Evolutionary conservation across 805 yeast genomes (phyloP), one percentile per base, ranked within the genome.

Genomic region (Myxozyma geophila): DNA sequence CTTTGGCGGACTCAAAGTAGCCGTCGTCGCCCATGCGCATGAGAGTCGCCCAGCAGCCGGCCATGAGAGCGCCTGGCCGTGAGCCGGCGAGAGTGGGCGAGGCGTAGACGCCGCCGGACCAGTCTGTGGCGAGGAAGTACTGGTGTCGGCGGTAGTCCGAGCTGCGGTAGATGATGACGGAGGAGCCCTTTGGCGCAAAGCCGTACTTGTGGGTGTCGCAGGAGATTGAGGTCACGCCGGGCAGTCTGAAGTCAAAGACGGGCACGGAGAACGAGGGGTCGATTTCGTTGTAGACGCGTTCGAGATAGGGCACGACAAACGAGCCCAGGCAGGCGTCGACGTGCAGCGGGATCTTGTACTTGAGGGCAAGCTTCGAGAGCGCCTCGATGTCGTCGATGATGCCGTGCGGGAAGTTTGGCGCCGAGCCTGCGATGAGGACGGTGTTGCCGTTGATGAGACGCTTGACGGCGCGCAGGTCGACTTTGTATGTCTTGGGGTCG

Each of bases 171-270:
- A 95, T 88, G 70, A 95, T 88, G 28, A 93, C 83, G 0, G 97
- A 90, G 0, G 96, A 88, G 9, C 99, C 99, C 76, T 93, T 93
- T 46, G 99, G 99, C 8, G 98, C 98, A 81, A 93, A 95, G 0
- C 98, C 99, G 73, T 93, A 93, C 76, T 93, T 93, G 80, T 93
- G 99, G n/a, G 99, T 93, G 75, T 93, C 99, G 77, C 98, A 95
- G n/a, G 97, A 90, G 62, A 93, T 93, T 1, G 98, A 92, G 0
- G 98, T 95, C n/a, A 95, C 98, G 39, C 82, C 95, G 0, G 90
- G 88, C 1, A 91, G 81, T 68, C 93, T 79, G 78, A 93, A 93
- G 74, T 95, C 98, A 77, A 93, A 92, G 12, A 78, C 72, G 6
- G 89, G 88, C 10, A 50, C 51, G n/a, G 41, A 15, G 33, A 60